These are phyloP conservation scores for Pseudogymnoascus sp. DNA, from an alignment of 2,329 filamentous ascomycete species.

Conservation along the genomic window DNA sequence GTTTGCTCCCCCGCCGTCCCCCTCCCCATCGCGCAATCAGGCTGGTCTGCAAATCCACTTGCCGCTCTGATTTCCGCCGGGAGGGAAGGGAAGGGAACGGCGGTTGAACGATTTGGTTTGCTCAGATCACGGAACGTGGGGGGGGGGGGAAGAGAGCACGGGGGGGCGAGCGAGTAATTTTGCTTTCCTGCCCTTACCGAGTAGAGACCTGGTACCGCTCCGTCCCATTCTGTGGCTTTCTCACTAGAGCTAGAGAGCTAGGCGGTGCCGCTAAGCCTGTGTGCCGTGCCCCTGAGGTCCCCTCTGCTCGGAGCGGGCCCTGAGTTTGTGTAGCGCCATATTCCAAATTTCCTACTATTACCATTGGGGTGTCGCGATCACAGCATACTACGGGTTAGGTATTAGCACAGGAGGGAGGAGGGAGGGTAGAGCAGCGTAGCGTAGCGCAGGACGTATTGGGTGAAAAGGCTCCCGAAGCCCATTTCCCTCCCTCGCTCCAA, in stretches of 20 bases:
- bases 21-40: neutral
- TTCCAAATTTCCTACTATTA: neutral
- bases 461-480: no score
- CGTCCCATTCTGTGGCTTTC: neutral
- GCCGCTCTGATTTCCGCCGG: neutral
- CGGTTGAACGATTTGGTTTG: neutral
- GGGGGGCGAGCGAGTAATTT: neutral
- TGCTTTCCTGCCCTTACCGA: no score
- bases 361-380: no score
- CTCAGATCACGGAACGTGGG: neutral
- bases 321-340: neutral
- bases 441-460: neutral
- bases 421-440: neutral
- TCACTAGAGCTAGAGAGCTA: neutral
- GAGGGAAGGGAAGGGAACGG: neutral
- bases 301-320: neutral
- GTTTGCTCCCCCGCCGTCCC: neutral
- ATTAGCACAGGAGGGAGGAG: no score
- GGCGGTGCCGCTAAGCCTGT: neutral
- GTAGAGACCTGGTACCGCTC: no score
- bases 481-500: neutral
- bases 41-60: no score
- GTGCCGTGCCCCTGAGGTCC: neutral
- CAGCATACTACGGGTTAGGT: neutral
- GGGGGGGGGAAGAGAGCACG: no score